Percentiles rank a stretch among this genome's conserved stretches.
Evolutionary conservation across 352 stramenopile genomes (phyloP).

Genomic region (Globisporangium paddicum): DNA sequence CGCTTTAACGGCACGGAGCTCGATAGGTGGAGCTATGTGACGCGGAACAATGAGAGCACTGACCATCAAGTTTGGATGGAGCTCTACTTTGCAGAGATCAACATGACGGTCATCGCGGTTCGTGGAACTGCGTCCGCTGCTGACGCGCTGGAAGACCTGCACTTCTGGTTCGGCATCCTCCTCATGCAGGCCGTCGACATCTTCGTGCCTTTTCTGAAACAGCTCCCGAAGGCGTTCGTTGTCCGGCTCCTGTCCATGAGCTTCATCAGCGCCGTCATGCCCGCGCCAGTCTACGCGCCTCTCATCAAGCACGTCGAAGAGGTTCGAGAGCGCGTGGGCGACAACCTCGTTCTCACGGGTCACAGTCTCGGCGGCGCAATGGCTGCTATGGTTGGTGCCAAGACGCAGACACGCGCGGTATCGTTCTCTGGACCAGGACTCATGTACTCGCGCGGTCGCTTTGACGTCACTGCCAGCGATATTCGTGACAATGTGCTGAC

Average conservation of each 20-base stretch:
- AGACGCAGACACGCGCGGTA: conserved; percentile 70
- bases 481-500: conserved; percentile 85
- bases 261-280: conserved; percentile 62
- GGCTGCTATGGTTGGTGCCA: conserved; percentile 77
- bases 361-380: conserved; percentile 83
- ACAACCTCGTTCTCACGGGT: conserved; percentile 75
- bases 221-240: conserved; percentile 71
- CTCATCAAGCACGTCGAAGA: conserved; percentile 74
- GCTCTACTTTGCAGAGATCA: conserved; percentile 76
- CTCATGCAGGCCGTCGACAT: conserved; percentile 86
- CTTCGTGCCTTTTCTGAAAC: conserved; percentile 84
- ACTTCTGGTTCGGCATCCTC: conserved; percentile 85
- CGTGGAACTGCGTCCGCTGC: conserved; percentile 76
- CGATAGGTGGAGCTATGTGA: conserved; percentile 67
- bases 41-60: conserved; percentile 54
- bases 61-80: conserved; percentile 83
- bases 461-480: conserved; percentile 58
- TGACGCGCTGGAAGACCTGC: conserved; percentile 81
- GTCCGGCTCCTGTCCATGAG: conserved; percentile 82
- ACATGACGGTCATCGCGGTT: conserved; percentile 84
- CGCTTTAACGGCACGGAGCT: conserved; percentile 80
- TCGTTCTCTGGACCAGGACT: conserved; percentile 81
- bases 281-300: conserved; percentile 69
- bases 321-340: conserved; percentile 60
- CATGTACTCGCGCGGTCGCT: conserved; percentile 75